phyloP scores from a whole-genome alignment of 1,139 yeast genomes.

The Yamadazyma mexicana region DNA sequence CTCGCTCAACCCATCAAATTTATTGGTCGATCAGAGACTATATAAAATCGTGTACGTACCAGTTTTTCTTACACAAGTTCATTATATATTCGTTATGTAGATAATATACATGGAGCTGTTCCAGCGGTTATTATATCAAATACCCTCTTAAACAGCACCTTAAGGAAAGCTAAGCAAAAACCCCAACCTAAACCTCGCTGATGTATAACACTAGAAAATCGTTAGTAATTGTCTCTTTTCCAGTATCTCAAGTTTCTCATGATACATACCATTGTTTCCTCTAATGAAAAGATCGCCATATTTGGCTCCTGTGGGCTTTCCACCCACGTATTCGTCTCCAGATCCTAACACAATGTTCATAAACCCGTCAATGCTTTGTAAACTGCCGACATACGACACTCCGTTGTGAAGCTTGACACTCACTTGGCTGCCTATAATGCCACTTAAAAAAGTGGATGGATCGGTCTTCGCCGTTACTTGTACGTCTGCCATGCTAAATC shows the following conservation, averaged over 20 bases:
- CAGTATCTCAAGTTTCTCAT: not conserved
- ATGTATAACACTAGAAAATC: constrained; percentile 46
- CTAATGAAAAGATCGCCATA: constrained; percentile 91
- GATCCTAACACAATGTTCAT: constrained; percentile 90
- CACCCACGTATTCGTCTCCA: constrained; percentile 66
- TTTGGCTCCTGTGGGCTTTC: constrained; percentile 50
- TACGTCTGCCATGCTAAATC: constrained; percentile 4
- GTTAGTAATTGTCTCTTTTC: no score
- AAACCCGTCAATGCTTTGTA: constrained; percentile 93
- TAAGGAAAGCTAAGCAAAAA: no score
- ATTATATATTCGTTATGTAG: no score
- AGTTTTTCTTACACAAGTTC: not conserved
- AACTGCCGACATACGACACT: constrained; percentile 68
- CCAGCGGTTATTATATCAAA: no score
- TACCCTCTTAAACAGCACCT: not conserved
- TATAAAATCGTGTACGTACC: constrained; percentile 1
- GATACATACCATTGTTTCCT: constrained; percentile 82
- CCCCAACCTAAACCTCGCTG: constrained; percentile 34
- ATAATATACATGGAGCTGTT: no score
- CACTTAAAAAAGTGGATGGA: constrained; percentile 78
- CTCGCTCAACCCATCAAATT: constrained; percentile 6
- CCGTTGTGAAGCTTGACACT: constrained; percentile 86
- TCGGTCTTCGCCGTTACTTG: constrained; percentile 32
- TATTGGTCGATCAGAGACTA: constrained; percentile 18
- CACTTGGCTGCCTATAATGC: constrained; percentile 77